Percentiles rank a stretch among this genome's conserved stretches.
Conservation (phyloP, 2,329 filamentous ascomycete genomes). For the Periconia sp. region DNA sequence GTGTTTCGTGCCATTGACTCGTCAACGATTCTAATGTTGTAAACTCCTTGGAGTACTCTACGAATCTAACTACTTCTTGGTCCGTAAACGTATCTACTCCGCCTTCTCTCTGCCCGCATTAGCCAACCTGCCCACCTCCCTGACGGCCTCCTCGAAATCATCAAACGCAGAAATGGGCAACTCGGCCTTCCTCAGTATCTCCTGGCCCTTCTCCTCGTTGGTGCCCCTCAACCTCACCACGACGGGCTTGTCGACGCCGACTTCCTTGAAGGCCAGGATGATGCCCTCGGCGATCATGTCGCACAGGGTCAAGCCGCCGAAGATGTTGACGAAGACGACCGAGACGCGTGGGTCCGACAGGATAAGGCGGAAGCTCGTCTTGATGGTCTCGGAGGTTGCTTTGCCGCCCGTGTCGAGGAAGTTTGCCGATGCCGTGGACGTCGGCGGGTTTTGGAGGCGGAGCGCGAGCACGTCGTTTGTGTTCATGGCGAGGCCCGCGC, state of each 20-base stretch:
- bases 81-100: neutral
- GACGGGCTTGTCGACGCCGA: conserved; percentile 65
- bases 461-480: conserved; percentile 77
- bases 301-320: conserved; percentile 69
- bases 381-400: conserved; percentile 79
- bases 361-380: conserved; percentile 73
- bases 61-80: too few species aligned
- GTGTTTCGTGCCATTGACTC: too few species aligned
- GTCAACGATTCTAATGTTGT: too few species aligned
- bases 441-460: conserved; percentile 54
- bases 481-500: conserved; percentile 88
- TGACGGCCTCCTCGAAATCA: conserved; percentile 68
- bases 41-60: too few species aligned
- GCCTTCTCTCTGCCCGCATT: neutral
- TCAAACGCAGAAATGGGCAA: conserved; percentile 71
- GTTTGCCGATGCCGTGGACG: conserved; percentile 67
- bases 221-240: conserved; percentile 78
- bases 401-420: conserved; percentile 91
- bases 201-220: conserved; percentile 70
- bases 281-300: conserved; percentile 82
- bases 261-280: conserved; percentile 69
- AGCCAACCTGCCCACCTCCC: conserved; percentile 36
- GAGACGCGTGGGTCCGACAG: conserved; percentile 70
- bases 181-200: conserved; percentile 68
- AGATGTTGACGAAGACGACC: conserved; percentile 73